Conservation (phyloP, 2,329 filamentous ascomycete genomes). For the Ramularia collo-cygni region DNA sequence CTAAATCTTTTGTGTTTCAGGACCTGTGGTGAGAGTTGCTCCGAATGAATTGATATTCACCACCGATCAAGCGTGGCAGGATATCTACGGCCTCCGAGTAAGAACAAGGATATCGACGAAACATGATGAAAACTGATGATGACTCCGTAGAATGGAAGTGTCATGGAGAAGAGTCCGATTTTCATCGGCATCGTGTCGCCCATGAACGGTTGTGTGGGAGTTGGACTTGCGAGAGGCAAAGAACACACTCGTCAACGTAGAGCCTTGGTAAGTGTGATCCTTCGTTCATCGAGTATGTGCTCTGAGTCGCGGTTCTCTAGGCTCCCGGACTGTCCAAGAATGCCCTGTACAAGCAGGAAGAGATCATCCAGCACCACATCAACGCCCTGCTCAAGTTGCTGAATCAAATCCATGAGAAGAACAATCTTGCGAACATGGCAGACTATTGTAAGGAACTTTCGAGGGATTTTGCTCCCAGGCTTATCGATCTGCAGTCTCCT, state of each 20-base stretch:
- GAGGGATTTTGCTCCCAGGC: background rate
- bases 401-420: background rate
- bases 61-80: slow-evolving; percentile 3
- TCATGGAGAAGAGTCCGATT: slow-evolving; percentile 11
- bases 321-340: slow-evolving; percentile 6
- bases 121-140: background rate
- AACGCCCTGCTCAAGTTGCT: background rate
- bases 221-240: slow-evolving; percentile 8
- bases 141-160: slow-evolving; percentile 3
- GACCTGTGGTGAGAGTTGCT: slow-evolving; percentile 1
- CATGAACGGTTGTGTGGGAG: slow-evolving; percentile 7
- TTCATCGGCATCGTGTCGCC: slow-evolving; percentile 10
- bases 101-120: background rate
- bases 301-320: background rate
- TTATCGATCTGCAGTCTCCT: background rate
- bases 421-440: slow-evolving; percentile 1
- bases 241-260: slow-evolving; percentile 7
- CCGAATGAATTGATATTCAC: slow-evolving; percentile 3
- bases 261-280: too few relatives aligned
- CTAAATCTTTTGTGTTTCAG: background rate
- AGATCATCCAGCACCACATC: slow-evolving; percentile 5
- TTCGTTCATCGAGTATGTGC: too few relatives aligned
- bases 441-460: slow-evolving; percentile 6
- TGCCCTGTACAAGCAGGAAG: slow-evolving; percentile 5
- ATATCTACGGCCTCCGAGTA: slow-evolving; percentile 7